Evolutionary conservation across 2,329 filamentous ascomycete genomes (phyloP).

Genomic region (Neophaeococcomyces mojaviensis): DNA sequence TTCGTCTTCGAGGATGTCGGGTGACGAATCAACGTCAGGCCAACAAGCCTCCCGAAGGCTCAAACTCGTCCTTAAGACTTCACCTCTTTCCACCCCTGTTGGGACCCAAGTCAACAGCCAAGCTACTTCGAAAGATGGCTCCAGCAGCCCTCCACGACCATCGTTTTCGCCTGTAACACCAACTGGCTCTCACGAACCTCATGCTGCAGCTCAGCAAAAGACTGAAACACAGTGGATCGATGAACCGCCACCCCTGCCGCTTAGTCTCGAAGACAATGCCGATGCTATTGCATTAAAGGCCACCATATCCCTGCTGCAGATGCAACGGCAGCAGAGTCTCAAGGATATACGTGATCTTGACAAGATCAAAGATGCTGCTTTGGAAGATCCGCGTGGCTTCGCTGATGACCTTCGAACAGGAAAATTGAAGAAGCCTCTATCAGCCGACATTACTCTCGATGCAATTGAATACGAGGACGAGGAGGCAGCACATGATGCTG

Average conservation of each 20-base stretch:
- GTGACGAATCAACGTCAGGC: conserved; percentile 2
- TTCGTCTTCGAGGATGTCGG: neutral
- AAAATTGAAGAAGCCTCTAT: conserved; percentile 38
- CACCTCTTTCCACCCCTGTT: conserved; percentile 3
- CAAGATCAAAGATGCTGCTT: conserved; percentile 61
- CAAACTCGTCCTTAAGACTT: conserved; percentile 11
- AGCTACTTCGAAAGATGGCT: conserved; percentile 12
- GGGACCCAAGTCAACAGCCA: neutral
- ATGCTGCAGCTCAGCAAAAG: conserved; percentile 15
- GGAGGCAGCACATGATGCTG: conserved; percentile 19
- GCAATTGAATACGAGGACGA: conserved; percentile 27
- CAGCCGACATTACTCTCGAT: conserved; percentile 28
- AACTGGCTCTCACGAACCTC: conserved; percentile 28
- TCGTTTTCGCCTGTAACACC: conserved; percentile 43
- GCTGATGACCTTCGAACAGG: conserved; percentile 59
- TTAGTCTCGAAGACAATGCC: conserved; percentile 55
- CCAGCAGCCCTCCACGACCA: conserved; percentile 30
- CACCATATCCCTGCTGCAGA: conserved; percentile 76
- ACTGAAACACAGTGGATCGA: conserved; percentile 18
- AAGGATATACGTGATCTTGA: conserved; percentile 67
- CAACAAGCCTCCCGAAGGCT: conserved; percentile 8
- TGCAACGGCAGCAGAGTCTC: conserved; percentile 71
- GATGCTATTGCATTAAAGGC: conserved; percentile 82
- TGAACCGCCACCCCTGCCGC: conserved; percentile 33
- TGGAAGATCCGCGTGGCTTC: conserved; percentile 65